Evolutionary conservation across 176 grass and related monocot genomes (phyloP).

Genomic region (Triticum dicoccoides): DNA sequence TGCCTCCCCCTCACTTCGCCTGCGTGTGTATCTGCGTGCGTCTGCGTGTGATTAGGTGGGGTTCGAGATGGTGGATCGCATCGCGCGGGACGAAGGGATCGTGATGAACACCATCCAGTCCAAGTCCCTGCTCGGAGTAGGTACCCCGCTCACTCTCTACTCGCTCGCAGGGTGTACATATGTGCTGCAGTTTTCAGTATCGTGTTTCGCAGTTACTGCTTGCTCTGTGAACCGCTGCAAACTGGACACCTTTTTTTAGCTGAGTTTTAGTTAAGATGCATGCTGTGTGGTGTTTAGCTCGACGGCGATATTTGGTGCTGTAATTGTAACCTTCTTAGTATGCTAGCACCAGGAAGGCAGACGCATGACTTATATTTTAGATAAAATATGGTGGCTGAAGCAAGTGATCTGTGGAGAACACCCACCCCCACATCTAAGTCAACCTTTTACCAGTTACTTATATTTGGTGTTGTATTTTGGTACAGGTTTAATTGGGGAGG

Average conservation of each 20-base stretch:
- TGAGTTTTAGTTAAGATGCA: background rate
- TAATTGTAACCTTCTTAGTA: background rate
- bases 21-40: background rate
- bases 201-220: background rate
- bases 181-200: background rate
- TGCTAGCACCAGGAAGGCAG: background rate
- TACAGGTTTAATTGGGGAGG: conserved; percentile 86
- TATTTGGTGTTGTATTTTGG: conserved; percentile 20
- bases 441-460: background rate
- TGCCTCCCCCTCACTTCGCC: background rate
- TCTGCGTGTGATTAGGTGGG: conserved; percentile 51
- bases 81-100: conserved; percentile 64
- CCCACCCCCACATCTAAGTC: background rate
- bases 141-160: conserved; percentile 33
- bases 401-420: background rate
- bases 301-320: background rate
- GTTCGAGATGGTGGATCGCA: conserved; percentile 91
- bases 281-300: background rate
- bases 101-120: conserved; percentile 82
- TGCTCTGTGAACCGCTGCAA: background rate
- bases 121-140: conserved; percentile 82
- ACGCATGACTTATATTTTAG: conserved; percentile 9
- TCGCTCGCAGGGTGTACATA: background rate
- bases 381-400: background rate
- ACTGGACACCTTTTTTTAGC: background rate